Percentiles rank a stretch among this genome's conserved stretches.
phyloP scores from a whole-genome alignment of 1,139 yeast species.

The Debaryomyces udenii region DNA sequence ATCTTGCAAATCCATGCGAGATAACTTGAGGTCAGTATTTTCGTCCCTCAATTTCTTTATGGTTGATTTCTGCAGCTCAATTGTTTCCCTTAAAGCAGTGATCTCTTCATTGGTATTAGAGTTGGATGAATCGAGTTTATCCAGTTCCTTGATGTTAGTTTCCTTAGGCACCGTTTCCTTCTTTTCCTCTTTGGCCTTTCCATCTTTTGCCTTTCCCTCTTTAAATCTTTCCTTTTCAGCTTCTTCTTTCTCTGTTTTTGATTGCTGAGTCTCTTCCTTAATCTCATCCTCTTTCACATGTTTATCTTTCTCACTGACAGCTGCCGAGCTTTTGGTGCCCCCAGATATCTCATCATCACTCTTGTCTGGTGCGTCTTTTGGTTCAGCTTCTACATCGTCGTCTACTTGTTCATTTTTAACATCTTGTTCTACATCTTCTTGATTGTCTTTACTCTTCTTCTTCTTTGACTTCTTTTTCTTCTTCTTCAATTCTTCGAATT shows the following conservation, averaged over 20 bases:
- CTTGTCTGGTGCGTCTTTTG: slow-evolving; percentile 6
- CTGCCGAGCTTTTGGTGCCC: too few relatives aligned
- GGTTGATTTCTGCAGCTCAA: slow-evolving; percentile 38
- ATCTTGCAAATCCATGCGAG: slow-evolving; percentile 51
- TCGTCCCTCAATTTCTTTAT: slow-evolving; percentile 46
- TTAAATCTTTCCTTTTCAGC: slow-evolving; percentile 10
- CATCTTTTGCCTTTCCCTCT: slow-evolving; percentile 3
- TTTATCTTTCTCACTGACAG: too few relatives aligned
- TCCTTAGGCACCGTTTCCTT: background rate
- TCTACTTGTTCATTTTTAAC: slow-evolving; percentile 10
- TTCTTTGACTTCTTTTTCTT: slow-evolving; percentile 52
- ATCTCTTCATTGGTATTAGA: slow-evolving; percentile 32
- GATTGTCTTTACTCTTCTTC: slow-evolving; percentile 26
- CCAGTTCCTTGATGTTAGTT: slow-evolving; percentile 2
- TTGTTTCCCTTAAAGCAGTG: slow-evolving; percentile 26
- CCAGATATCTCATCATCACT: too few relatives aligned
- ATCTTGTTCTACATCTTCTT: slow-evolving; percentile 20
- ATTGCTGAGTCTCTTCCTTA: too few relatives aligned
- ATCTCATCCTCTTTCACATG: slow-evolving; percentile 10
- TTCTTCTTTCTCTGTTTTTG: background rate
- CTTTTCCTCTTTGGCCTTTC: too few relatives aligned
- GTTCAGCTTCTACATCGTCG: slow-evolving; percentile 13
- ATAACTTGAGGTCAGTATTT: slow-evolving; percentile 46
- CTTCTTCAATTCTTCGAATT: slow-evolving; percentile 65
- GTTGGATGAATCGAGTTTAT: background rate